phyloP scores from a whole-genome alignment of 805 yeast species.

The Sporopachydermia lactativora region DNA sequence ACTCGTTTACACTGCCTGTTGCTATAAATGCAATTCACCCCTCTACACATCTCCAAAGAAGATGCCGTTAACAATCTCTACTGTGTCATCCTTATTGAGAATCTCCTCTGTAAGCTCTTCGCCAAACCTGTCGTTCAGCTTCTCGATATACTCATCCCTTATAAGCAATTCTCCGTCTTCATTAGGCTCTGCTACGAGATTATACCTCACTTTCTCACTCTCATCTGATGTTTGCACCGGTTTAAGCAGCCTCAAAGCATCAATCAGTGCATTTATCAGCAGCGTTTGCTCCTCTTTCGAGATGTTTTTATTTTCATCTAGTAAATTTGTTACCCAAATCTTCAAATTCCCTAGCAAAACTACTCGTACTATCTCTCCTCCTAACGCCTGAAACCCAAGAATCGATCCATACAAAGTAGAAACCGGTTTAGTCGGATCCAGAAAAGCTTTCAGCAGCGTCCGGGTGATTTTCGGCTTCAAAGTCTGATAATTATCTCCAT shows the following conservation, averaged over 20 bases:
- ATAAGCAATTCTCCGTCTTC: constrained; percentile 18
- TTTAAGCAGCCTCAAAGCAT: constrained; percentile 35
- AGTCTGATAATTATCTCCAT: constrained; percentile 77
- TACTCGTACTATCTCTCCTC: constrained; percentile 77
- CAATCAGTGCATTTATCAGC: constrained; percentile 37
- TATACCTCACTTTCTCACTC: constrained; percentile 9
- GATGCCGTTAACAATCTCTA: constrained; percentile 43
- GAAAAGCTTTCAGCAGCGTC: constrained; percentile 79
- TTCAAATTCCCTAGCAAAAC: constrained; percentile 72
- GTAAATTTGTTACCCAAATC: constrained; percentile 43
- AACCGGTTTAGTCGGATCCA: constrained; percentile 68
- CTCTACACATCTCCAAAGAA: constrained; percentile 48
- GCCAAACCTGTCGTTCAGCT: constrained; percentile 48
- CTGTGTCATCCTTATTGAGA: constrained; percentile 31
- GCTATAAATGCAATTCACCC: neutral
- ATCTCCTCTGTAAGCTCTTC: constrained; percentile 36
- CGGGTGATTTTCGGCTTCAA: constrained; percentile 88
- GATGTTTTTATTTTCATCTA: constrained; percentile 8
- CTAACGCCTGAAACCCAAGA: constrained; percentile 70
- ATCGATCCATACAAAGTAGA: constrained; percentile 92
- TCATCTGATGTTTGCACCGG: constrained; percentile 5
- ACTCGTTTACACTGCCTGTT: neutral
- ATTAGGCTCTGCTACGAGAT: constrained; percentile 8
- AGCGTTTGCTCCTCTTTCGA: constrained; percentile 33
- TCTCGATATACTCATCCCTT: constrained; percentile 20